phyloP scores from a whole-genome alignment of 257 asterid species.

The Dorcoceras hygrometricum region DNA sequence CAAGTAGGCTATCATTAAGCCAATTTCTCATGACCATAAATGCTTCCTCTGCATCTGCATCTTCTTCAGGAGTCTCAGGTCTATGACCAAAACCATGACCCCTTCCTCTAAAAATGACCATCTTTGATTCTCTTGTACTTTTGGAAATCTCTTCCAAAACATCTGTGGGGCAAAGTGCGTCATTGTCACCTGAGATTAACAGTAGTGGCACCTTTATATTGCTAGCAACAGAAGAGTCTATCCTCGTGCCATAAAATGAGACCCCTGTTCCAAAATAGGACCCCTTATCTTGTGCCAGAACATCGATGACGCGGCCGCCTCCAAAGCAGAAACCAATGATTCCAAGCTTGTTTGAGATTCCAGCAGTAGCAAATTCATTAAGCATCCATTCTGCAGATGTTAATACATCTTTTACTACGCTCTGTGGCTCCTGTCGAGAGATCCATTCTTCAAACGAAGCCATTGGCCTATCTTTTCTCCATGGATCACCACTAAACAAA shows the following conservation, averaged over 20 bases:
- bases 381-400: slow-evolving; percentile 65
- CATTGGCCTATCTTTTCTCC: slow-evolving; percentile 54
- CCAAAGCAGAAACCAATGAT: slow-evolving; percentile 75
- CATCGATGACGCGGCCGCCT: slow-evolving; percentile 63
- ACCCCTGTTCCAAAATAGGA: slow-evolving; percentile 65
- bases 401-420: slow-evolving; percentile 40
- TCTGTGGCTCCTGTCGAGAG: slow-evolving; percentile 31
- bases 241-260: slow-evolving; percentile 68
- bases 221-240: slow-evolving; percentile 39
- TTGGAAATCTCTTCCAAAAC: slow-evolving; percentile 37
- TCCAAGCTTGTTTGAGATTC: slow-evolving; percentile 72
- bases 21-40: not conserved
- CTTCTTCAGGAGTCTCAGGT: slow-evolving; percentile 72
- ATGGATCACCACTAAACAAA: slow-evolving; percentile 64
- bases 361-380: slow-evolving; percentile 55
- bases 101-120: slow-evolving; percentile 45
- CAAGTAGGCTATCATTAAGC: slow-evolving; percentile 1
- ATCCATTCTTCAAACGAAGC: slow-evolving; percentile 52
- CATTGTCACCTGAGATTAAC: slow-evolving; percentile 57
- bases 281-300: slow-evolving; percentile 58
- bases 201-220: slow-evolving; percentile 53
- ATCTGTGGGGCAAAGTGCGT: slow-evolving; percentile 50
- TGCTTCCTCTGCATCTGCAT: slow-evolving; percentile 67
- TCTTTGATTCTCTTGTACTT: slow-evolving; percentile 36
- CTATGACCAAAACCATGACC: slow-evolving; percentile 73